Percentiles rank a stretch among this genome's conserved stretches.
Evolutionary conservation across 2,329 filamentous ascomycete genomes (phyloP).

Genomic region (Venturia oleaginea): DNA sequence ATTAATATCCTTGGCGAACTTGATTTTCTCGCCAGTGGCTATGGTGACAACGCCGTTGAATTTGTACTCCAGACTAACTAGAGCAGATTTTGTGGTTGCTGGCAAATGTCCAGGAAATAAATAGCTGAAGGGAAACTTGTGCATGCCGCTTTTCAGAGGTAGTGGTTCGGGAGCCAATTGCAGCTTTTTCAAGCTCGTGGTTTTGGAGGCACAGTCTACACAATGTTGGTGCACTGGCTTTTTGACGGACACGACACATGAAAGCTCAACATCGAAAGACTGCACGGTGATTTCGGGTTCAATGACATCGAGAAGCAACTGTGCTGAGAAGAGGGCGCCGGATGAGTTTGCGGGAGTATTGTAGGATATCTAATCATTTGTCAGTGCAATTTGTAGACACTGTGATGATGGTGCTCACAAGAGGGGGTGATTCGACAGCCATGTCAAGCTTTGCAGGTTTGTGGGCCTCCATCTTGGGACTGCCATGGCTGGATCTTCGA

Average conservation of each 20-base stretch:
- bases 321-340: constrained; percentile 77
- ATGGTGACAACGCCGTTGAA: constrained; percentile 52
- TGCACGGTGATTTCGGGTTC: constrained; percentile 58
- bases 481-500: not conserved
- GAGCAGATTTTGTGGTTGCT: constrained; percentile 68
- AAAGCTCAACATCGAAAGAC: constrained; percentile 62
- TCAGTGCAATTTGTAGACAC: not conserved
- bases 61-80: constrained; percentile 34
- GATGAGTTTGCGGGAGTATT: constrained; percentile 65
- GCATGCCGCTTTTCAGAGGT: constrained; percentile 43
- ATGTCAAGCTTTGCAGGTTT: constrained; percentile 45
- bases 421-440: constrained; percentile 74
- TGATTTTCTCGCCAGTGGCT: constrained; percentile 52
- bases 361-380: constrained; percentile 45
- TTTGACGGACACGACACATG: constrained; percentile 65
- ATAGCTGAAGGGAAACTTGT: constrained; percentile 83
- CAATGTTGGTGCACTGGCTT: constrained; percentile 71
- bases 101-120: constrained; percentile 80
- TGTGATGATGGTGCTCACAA: constrained; percentile 39
- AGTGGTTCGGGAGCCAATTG: constrained; percentile 47
- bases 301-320: constrained; percentile 64
- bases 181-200: constrained; percentile 70
- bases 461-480: not conserved
- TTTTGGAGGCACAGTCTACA: constrained; percentile 61
- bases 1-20: constrained; percentile 49